Conservation (phyloP, 768 basidiomycete genomes). For the Panaeolus cyanescens region DNA sequence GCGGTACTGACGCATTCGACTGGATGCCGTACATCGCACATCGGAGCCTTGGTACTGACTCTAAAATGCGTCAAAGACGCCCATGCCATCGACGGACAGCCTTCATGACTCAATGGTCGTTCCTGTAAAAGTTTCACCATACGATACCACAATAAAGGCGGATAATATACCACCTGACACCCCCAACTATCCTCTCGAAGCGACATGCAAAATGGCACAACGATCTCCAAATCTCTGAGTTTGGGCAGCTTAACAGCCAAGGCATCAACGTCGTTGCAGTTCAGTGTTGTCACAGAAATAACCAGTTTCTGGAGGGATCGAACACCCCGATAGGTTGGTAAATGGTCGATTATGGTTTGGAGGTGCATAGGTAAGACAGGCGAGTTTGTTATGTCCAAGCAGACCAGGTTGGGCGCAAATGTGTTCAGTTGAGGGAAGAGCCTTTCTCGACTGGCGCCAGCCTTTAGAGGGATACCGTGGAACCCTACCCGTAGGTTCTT, state of each 20-base stretch:
- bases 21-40: background rate
- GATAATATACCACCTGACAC: background rate
- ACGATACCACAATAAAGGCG: background rate
- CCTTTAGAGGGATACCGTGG: background rate
- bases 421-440: background rate
- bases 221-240: background rate
- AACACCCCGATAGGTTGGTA: background rate
- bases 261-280: background rate
- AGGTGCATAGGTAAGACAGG: background rate
- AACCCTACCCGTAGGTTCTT: background rate
- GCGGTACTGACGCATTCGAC: background rate
- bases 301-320: background rate
- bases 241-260: background rate
- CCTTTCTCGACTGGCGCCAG: background rate
- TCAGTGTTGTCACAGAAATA: background rate
- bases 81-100: background rate
- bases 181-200: background rate
- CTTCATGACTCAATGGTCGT: background rate
- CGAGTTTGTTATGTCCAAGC: background rate
- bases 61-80: background rate
- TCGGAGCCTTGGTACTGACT: background rate
- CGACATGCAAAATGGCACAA: background rate
- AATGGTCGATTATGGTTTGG: background rate
- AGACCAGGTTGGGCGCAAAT: background rate
- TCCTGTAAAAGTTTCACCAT: background rate